These are phyloP conservation scores for Botryosphaeria agaves DNA, from an alignment of 2,329 filamentous ascomycete genomes.

Conservation along the genomic window DNA sequence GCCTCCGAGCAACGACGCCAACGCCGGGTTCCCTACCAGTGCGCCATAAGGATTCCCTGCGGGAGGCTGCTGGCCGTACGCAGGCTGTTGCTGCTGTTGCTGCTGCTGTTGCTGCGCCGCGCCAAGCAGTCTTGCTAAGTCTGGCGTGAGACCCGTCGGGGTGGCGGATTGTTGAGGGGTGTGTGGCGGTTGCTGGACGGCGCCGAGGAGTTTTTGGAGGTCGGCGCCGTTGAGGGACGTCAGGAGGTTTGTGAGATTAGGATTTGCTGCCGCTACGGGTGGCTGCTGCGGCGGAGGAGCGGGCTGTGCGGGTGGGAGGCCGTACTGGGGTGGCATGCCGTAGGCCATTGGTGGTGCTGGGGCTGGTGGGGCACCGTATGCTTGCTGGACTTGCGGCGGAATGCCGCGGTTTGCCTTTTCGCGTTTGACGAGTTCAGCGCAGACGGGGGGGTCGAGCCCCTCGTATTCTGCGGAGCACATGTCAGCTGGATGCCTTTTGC, in stretches of 20 bases:
- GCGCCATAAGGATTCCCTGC: slow-evolving; percentile 14
- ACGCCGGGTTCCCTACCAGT: slow-evolving; percentile 10
- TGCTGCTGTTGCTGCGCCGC: slow-evolving; percentile 11
- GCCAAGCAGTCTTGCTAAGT: slow-evolving; percentile 21
- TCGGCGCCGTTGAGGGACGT: slow-evolving; percentile 50
- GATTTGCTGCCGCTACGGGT: slow-evolving; percentile 3
- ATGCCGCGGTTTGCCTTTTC: slow-evolving; percentile 37
- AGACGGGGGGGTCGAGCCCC: slow-evolving; percentile 60
- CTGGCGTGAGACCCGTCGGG: slow-evolving; percentile 11
- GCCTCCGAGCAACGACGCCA: slow-evolving; percentile 10
- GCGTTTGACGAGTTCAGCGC: slow-evolving; percentile 63
- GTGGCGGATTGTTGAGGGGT: slow-evolving; percentile 20
- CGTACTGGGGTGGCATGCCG: slow-evolving; percentile 15
- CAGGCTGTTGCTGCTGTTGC: slow-evolving; percentile 11
- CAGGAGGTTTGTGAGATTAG: slow-evolving; percentile 46
- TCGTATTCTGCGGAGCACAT: slow-evolving; percentile 47
- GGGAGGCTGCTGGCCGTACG: slow-evolving; percentile 12
- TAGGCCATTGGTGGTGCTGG: slow-evolving; percentile 10
- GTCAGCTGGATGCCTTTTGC: neutral
- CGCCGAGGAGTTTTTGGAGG: slow-evolving; percentile 52
- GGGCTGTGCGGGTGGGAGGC: slow-evolving; percentile 9
- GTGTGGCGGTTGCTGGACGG: slow-evolving; percentile 30
- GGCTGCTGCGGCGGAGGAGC: slow-evolving; percentile 8
- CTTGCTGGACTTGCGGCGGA: slow-evolving; percentile 19
- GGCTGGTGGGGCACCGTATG: slow-evolving; percentile 12